Base-by-base conservation (phyloP, 495 filamentous ascomycete genomes). In the Viridothelium virens region DNA sequence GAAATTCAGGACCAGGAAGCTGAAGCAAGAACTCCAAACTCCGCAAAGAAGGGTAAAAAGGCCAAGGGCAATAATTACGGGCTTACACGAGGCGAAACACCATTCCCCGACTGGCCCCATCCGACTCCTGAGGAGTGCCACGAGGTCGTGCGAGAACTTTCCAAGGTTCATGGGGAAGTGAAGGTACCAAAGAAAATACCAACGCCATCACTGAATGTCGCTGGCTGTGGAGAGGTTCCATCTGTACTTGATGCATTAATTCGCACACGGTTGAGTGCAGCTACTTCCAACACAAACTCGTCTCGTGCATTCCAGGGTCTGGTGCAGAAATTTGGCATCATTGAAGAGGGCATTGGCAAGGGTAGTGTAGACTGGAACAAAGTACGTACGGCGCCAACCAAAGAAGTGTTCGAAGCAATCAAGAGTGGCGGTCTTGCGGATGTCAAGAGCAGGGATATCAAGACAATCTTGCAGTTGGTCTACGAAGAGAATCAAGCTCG, bases 191-290 rank as follows among this genome's bases (percentile, higher is more conserved):
- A 84, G 16, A 84, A 77, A 1, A 86, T 94, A 16, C 91, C 91
- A 0, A 76, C 82, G 7, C 90, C 94, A 0, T 91, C 90, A n/a
- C 76, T 90, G 2, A 87, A 87, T 2, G 83, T 91, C 14, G 85
- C 92, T 18, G 93, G 92, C 1, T 98, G 94, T 70, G 94, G 94
- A 14, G 92, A 98, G 74, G 94, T 97, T 0, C 93, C 93, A 0
- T 93, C 87, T 25, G 86, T 97, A 0, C 81, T 98, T 0, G 94
- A 97, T 72, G 94, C 92, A 0, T 78, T 98, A 0, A 83, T 96
- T 33, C 84, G 92, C 34, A 96, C 92, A 0, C 73, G 88, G 3
- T 81, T 96, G 34, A 95, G 90, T 73, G 89, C 88, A 0, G 85
- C 87, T 6, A 94, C 90, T 0, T 85, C 84, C 0, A 82, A 84